Evolutionary conservation across 2,329 filamentous ascomycete species (phyloP).

Genomic region (Aspergillus hiratsukae): DNA sequence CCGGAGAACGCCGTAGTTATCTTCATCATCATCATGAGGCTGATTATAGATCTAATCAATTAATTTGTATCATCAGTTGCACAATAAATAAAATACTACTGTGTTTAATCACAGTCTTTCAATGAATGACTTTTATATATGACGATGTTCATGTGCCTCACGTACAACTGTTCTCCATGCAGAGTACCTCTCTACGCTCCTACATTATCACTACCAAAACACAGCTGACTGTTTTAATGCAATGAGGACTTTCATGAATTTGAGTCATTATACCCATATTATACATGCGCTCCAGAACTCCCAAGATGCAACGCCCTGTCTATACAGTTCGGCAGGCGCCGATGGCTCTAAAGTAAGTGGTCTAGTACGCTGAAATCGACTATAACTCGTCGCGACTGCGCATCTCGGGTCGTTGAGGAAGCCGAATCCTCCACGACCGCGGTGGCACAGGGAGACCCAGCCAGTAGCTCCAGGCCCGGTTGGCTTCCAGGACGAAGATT

Average conservation of each 20-base stretch:
- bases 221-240: neutral
- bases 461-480: constrained; percentile 58
- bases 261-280: neutral
- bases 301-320: constrained; percentile 1
- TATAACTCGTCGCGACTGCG: constrained; percentile 40
- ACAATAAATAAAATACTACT: neutral
- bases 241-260: neutral
- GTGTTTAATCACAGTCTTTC: neutral
- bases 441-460: constrained; percentile 57
- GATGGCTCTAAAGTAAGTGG: neutral
- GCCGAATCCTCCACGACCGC: constrained; percentile 51
- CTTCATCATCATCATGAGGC: neutral
- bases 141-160: neutral
- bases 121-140: neutral
- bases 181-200: neutral
- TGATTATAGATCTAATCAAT: neutral
- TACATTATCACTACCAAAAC: neutral
- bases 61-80: neutral
- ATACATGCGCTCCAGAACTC: constrained; percentile 3
- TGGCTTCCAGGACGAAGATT: constrained; percentile 52
- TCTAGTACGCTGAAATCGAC: constrained; percentile 1
- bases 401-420: constrained; percentile 30
- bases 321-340: constrained; percentile 1
- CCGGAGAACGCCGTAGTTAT: neutral
- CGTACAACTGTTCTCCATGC: no score